A percentile compares a stretch with the other conserved stretches of the same genome.
Evolutionary conservation across 2,329 filamentous ascomycete species (phyloP).

Genomic region (Coniochaeta ligniaria): DNA sequence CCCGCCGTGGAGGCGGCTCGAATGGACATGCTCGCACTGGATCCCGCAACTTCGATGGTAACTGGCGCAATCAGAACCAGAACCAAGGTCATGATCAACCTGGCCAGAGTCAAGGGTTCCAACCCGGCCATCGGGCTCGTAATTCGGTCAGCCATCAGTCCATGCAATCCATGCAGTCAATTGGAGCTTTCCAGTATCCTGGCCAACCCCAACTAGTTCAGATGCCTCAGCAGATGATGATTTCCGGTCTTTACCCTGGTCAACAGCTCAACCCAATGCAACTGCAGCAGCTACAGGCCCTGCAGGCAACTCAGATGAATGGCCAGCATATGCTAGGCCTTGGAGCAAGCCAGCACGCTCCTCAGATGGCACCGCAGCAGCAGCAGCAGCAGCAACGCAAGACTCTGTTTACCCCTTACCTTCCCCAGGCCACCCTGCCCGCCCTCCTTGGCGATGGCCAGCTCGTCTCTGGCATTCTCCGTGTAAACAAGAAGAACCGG

Average conservation of each 20-base stretch:
- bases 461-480: slow-evolving; percentile 90
- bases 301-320: slow-evolving; percentile 81
- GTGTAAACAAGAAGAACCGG: slow-evolving; percentile 99
- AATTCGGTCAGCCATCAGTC: slow-evolving; percentile 66
- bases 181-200: slow-evolving; percentile 85
- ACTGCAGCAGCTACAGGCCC: slow-evolving; percentile 81
- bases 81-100: slow-evolving; percentile 60
- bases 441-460: slow-evolving; percentile 86
- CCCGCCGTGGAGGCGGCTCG: slow-evolving; percentile 68
- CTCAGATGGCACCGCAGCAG: slow-evolving; percentile 53
- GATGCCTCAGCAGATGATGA: slow-evolving; percentile 78
- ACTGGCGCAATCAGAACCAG: slow-evolving; percentile 78
- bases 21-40: slow-evolving; percentile 74
- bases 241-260: slow-evolving; percentile 75
- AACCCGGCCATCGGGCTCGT: slow-evolving; percentile 83
- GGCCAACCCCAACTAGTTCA: slow-evolving; percentile 83
- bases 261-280: slow-evolving; percentile 86
- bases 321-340: slow-evolving; percentile 66
- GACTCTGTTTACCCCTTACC: slow-evolving; percentile 95
- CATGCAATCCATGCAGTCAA: slow-evolving; percentile 65
- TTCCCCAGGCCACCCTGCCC: slow-evolving; percentile 88
- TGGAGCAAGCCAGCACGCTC: slow-evolving; percentile 65
- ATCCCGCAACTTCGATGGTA: slow-evolving; percentile 94
- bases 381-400: slow-evolving; percentile 86
- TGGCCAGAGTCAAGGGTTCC: slow-evolving; percentile 64